These are phyloP conservation scores for Pseudodiploospora longispora DNA, from an alignment of 2,329 filamentous ascomycete species.

Conservation along the genomic window DNA sequence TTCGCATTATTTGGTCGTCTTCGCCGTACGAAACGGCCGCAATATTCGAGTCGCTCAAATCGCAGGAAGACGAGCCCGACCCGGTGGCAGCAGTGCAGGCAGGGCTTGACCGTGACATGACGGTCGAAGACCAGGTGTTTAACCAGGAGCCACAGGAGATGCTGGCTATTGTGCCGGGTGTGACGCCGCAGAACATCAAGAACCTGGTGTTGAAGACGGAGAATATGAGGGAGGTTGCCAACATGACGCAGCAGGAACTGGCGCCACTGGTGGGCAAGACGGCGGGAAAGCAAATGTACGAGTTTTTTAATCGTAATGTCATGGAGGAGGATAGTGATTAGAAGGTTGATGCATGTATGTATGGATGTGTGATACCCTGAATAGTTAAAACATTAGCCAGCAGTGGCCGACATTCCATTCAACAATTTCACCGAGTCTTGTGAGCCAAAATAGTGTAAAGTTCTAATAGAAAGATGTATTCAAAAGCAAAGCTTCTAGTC, in stretches of 20 bases:
- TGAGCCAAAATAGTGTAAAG: no score
- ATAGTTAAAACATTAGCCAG: no score
- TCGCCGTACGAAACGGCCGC: conserved; percentile 94
- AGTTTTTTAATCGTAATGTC: conserved; percentile 68
- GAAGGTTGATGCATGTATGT: neutral
- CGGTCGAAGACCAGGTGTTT: conserved; percentile 62
- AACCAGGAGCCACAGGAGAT: conserved; percentile 86
- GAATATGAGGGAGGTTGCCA: conserved; percentile 75
- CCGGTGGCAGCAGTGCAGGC: conserved; percentile 78
- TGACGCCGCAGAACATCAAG: conserved; percentile 70
- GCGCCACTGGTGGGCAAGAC: conserved; percentile 68
- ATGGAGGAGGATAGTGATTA: conserved; percentile 38
- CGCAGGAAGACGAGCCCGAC: conserved; percentile 82
- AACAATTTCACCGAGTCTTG: no score
- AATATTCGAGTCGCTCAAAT: conserved; percentile 91
- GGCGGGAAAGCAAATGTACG: conserved; percentile 64
- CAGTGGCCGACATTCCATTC: no score
- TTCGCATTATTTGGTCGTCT: conserved; percentile 89
- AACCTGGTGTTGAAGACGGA: conserved; percentile 64
- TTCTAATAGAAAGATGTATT: no score
- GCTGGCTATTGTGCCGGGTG: conserved; percentile 74
- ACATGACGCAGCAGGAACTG: conserved; percentile 70
- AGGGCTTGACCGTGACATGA: conserved; percentile 54
- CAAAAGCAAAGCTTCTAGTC: no score
- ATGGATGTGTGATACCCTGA: neutral